Evolutionary conservation across 2,329 filamentous ascomycete genomes (phyloP).

Genomic region (Aspergillus vadensis): DNA sequence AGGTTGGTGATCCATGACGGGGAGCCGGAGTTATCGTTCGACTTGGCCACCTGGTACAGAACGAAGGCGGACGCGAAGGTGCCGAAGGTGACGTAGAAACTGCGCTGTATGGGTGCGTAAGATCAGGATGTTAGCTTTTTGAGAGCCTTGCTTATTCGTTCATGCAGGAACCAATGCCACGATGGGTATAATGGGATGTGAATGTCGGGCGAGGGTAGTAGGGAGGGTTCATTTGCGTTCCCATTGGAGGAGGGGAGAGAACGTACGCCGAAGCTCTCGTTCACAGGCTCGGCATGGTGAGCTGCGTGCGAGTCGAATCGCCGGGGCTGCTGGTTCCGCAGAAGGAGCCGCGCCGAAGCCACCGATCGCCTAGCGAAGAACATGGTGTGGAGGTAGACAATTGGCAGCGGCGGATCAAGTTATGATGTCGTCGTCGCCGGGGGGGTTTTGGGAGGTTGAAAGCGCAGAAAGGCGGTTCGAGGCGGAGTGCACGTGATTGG

Average conservation of each 20-base stretch:
- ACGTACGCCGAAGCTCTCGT: slow-evolving; percentile 51
- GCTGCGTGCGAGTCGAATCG: slow-evolving; percentile 48
- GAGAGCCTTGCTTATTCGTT: background rate
- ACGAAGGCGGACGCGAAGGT: slow-evolving; percentile 45
- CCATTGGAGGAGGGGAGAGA: slow-evolving; percentile 18
- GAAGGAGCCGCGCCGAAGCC: slow-evolving; percentile 39
- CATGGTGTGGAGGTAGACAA: slow-evolving; percentile 40
- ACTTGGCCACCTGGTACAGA: slow-evolving; percentile 46
- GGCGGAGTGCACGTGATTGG: slow-evolving; percentile 19
- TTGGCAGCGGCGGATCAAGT: slow-evolving; percentile 30
- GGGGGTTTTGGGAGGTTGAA: slow-evolving; percentile 23
- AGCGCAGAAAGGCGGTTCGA: slow-evolving; percentile 18
- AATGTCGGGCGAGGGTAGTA: background rate
- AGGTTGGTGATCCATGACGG: slow-evolving; percentile 47
- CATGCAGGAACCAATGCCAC: slow-evolving; percentile 3
- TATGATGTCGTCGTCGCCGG: slow-evolving; percentile 31
- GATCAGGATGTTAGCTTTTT: slow-evolving; percentile 21
- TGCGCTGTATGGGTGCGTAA: slow-evolving; percentile 39
- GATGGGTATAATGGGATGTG: background rate
- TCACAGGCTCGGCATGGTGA: slow-evolving; percentile 47
- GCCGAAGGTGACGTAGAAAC: slow-evolving; percentile 51
- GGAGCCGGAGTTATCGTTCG: slow-evolving; percentile 40
- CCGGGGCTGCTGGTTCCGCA: slow-evolving; percentile 46
- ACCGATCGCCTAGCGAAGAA: slow-evolving; percentile 45
- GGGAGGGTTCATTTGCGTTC: background rate